A percentile compares a stretch with the other conserved stretches of the same genome.
phyloP scores from a whole-genome alignment of 2,329 filamentous ascomycete species.

The Colletotrichum viniferum region DNA sequence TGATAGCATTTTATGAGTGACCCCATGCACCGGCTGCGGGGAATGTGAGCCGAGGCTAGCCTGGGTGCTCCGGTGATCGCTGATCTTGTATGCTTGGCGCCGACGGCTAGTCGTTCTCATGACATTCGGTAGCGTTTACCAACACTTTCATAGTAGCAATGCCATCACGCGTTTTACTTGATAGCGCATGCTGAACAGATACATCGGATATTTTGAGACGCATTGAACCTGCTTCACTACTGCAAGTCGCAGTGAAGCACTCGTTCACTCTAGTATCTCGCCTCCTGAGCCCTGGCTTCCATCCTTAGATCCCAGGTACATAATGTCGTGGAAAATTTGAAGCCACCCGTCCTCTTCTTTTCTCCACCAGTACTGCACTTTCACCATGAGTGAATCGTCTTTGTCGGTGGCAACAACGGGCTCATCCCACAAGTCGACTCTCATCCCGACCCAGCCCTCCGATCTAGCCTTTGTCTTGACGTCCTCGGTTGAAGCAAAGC shows the following conservation, averaged over 20 bases:
- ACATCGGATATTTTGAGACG: neutral
- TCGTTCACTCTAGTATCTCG: slow-evolving; percentile 8
- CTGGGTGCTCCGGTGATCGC: neutral
- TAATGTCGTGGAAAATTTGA: slow-evolving; percentile 32
- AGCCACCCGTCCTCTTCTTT: slow-evolving; percentile 22
- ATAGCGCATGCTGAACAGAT: neutral
- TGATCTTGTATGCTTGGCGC: neutral
- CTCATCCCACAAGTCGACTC: slow-evolving; percentile 32
- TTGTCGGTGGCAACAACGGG: neutral
- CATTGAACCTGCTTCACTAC: neutral
- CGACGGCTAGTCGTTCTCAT: neutral
- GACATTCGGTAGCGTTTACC: neutral
- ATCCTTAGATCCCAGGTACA: slow-evolving; percentile 29
- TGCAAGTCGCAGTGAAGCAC: neutral
- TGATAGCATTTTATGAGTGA: neutral
- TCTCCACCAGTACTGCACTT: slow-evolving; percentile 35
- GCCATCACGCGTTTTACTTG: neutral
- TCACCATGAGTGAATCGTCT: slow-evolving; percentile 24
- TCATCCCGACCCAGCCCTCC: slow-evolving; percentile 30
- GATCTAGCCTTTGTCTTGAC: slow-evolving; percentile 16
- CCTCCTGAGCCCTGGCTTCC: slow-evolving; percentile 26
- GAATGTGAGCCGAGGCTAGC: neutral
- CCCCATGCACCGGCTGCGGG: neutral
- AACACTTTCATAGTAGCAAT: neutral
- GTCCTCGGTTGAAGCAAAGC: slow-evolving; percentile 9